phyloP scores from a whole-genome alignment of 805 yeast genomes.

The Nakazawaea peltata region DNA sequence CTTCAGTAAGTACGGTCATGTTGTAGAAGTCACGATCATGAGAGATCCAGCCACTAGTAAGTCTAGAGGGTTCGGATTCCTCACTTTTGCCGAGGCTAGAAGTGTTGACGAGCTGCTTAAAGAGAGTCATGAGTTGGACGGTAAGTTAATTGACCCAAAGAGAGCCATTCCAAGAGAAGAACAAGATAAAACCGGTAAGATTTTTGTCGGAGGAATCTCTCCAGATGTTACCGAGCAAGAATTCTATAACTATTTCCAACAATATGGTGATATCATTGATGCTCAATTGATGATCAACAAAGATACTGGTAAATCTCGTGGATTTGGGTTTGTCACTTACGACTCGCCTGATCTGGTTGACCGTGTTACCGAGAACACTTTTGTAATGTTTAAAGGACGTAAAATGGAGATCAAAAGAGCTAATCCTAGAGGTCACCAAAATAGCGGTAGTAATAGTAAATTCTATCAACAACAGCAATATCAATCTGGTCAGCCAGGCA shows the following conservation, averaged over 20 bases:
- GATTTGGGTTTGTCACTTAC: conserved; percentile 94
- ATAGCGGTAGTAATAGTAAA: conserved; percentile 11
- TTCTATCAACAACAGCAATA: conserved; percentile 19
- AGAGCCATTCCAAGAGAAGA: conserved; percentile 97
- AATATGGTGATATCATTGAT: conserved; percentile 82
- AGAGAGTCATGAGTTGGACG: conserved; percentile 85
- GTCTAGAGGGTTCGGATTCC: conserved; percentile 91
- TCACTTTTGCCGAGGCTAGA: conserved; percentile 74
- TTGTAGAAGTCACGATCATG: conserved; percentile 85
- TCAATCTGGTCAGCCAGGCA: conserved; percentile 18
- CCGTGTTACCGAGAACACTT: conserved; percentile 73
- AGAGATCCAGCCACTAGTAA: conserved; percentile 80
- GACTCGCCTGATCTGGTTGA: conserved; percentile 94
- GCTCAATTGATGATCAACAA: conserved; percentile 96
- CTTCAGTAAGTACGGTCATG: conserved; percentile 84
- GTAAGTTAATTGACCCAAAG: conserved; percentile 94
- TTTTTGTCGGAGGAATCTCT: conserved; percentile 95
- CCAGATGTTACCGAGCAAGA: conserved; percentile 89
- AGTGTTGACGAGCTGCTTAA: conserved; percentile 83
- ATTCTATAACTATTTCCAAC: conserved; percentile 76
- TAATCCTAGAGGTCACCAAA: conserved; percentile 68
- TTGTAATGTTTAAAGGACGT: conserved; percentile 77
- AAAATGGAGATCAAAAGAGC: conserved; percentile 80
- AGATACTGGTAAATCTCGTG: conserved; percentile 94
- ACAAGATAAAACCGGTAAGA: conserved; percentile 94